Evolutionary conservation across 139 green algal species (phyloP).

Genomic region (Tetraselmis striata): DNA sequence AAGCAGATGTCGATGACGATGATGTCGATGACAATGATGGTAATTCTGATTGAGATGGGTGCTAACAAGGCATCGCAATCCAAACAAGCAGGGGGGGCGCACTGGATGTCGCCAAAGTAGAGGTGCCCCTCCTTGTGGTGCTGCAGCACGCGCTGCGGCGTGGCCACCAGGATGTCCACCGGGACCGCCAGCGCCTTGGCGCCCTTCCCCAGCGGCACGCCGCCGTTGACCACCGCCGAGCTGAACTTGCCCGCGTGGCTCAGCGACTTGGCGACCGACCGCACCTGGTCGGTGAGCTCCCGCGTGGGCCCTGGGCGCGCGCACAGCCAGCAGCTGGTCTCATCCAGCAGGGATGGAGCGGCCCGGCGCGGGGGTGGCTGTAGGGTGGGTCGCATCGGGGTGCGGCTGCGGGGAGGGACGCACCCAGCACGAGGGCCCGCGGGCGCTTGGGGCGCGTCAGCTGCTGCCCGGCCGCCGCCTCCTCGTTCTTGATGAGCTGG

Average conservation of each 20-base stretch:
- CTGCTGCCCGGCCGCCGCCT: slow-evolving; percentile 35
- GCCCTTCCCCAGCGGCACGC: slow-evolving; percentile 42
- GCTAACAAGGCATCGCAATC: no score
- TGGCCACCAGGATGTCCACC: slow-evolving; percentile 85
- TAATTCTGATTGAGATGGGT: no score
- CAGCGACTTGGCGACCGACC: slow-evolving; percentile 74
- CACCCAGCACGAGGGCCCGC: slow-evolving; percentile 71
- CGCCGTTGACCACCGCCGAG: slow-evolving; percentile 45
- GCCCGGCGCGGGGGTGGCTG: slow-evolving; percentile 6
- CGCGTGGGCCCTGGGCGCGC: slow-evolving; percentile 46
- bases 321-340: neutral
- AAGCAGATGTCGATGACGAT: no score
- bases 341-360: neutral
- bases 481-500: slow-evolving; percentile 56
- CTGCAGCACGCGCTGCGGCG: slow-evolving; percentile 75
- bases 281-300: slow-evolving; percentile 89
- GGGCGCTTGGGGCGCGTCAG: slow-evolving; percentile 57
- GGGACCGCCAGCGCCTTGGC: slow-evolving; percentile 39
- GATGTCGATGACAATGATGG: no score
- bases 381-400: no score
- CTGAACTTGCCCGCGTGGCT: slow-evolving; percentile 78
- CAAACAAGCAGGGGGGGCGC: neutral
- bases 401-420: no score
- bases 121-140: slow-evolving; percentile 71
- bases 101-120: slow-evolving; percentile 71